Evolutionary conservation across 2,329 filamentous ascomycete genomes (phyloP).

Genomic region (Helotiales sp.): DNA sequence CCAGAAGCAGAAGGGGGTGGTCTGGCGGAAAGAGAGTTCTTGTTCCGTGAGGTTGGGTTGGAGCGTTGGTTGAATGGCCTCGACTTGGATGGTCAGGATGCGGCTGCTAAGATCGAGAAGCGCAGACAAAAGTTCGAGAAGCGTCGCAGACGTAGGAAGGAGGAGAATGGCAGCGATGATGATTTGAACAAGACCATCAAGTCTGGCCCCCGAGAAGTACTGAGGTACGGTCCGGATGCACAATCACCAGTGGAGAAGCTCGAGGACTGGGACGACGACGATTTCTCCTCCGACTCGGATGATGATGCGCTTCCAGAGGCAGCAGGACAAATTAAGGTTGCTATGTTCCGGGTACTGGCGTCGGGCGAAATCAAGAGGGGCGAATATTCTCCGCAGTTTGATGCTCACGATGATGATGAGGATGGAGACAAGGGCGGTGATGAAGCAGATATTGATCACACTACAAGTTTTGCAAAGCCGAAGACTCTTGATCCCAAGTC

Average conservation of each 20-base stretch:
- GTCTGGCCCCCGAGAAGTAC: conserved; percentile 51
- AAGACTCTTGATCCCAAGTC: conserved; percentile 95
- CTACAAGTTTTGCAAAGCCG: conserved; percentile 95
- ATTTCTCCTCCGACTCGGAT: conserved; percentile 70
- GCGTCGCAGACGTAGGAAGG: conserved; percentile 64
- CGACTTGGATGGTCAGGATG: conserved; percentile 90
- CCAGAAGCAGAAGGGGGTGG: conserved; percentile 89
- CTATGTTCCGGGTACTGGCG: conserved; percentile 90
- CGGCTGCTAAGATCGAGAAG: conserved; percentile 85
- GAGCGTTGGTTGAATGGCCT: conserved; percentile 96
- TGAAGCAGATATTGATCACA: conserved; percentile 89
- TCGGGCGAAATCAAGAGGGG: conserved; percentile 97
- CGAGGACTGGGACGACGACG: conserved; percentile 64
- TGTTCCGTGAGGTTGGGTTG: conserved; percentile 94
- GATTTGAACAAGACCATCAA: conserved; percentile 40
- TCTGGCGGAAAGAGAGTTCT: conserved; percentile 91
- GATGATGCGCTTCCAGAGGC: conserved; percentile 92
- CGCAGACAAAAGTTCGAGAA: conserved; percentile 78
- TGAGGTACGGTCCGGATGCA: conserved; percentile 79
- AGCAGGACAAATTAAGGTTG: conserved; percentile 96
- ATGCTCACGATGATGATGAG: conserved; percentile 93
- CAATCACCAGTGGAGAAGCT: conserved; percentile 71
- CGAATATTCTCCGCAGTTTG: conserved; percentile 96
- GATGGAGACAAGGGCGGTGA: conserved; percentile 52
- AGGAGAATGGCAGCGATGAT: conserved; percentile 46